Base-by-base conservation (phyloP, 441 rosid genomes). In the Dalechampia spathulata region DNA sequence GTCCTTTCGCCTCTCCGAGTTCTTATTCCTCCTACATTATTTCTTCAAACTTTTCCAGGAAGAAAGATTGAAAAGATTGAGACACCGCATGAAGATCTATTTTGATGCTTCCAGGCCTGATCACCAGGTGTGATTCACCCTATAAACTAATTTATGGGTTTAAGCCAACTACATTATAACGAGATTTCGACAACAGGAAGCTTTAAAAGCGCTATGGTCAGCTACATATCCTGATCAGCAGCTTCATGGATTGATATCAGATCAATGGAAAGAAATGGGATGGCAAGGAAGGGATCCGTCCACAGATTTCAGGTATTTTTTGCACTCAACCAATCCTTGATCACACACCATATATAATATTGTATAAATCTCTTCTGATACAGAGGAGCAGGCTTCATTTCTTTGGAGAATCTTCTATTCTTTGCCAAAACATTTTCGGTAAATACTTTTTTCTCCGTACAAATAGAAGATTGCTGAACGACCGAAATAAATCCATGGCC, bases 211-310 rank as follows among this genome's bases (percentile, higher is more conserved):
- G 40, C 67, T 90, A 19, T 90, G 97, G 97, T 71, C 67, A 66
- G 87, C 80, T 68, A 65, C 95, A 54, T 90, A 82, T 75, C 95
- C 95, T 36, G 84, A 73, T 55, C 90, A 86, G 70, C 85, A 83
- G 71, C 86, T 90, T 42, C 63, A 37, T 52, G 83, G 85, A 48
- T 66, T 90, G 64, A 78, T 86, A 71, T 84, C 97, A 61, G 97
- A 90, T 70, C 97, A 84, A 57, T 90, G 97, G 97, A 90, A 90
- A 71, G 93, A 81, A 79, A 90, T 90, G 97, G 97, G 97, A 45
- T 90, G 97, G 97, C 97, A 86, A 70, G 97, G 97, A 43, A 90
- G 83, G 74, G 97, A 90, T 68, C 97, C 97, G 20, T 86, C 97
- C 28, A 90, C 97, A 30, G 97, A 90, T 77, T 90, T 90, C 78